These are phyloP conservation scores for Picea engelmannii DNA, from an alignment of 83 land plant species.

Conservation along the genomic window DNA sequence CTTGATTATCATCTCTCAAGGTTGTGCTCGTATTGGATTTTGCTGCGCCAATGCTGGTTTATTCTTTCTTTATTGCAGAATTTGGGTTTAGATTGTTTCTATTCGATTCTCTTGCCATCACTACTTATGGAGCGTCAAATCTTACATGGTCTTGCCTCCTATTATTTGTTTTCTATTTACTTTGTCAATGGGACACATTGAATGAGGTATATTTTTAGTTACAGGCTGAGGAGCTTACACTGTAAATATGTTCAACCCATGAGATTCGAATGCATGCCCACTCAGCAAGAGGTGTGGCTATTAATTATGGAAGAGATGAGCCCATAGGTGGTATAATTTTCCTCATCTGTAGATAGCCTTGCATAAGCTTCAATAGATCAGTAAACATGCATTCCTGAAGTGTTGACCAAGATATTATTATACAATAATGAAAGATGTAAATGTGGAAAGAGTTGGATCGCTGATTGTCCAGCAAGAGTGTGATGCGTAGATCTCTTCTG, in stretches of 20 bases:
- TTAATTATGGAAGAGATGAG: not conserved
- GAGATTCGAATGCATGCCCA: not conserved
- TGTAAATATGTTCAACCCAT: not conserved
- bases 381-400: not conserved
- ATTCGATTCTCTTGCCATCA: too few relatives aligned
- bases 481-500: not conserved
- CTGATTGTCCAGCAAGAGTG: not conserved
- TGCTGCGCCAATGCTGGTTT: too few relatives aligned
- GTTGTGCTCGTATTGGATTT: too few relatives aligned
- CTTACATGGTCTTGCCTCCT: not conserved
- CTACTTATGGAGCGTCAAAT: not conserved
- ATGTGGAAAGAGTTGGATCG: not conserved
- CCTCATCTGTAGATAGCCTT: not conserved
- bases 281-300: not conserved
- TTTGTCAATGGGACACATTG: not conserved
- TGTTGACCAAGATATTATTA: not conserved
- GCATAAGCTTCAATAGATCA: not conserved
- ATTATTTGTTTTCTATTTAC: not conserved
- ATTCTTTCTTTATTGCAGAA: too few relatives aligned
- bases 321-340: not conserved
- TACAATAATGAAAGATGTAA: not conserved
- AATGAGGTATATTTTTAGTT: not conserved
- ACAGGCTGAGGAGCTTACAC: not conserved
- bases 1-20: too few relatives aligned
- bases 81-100: too few relatives aligned